phyloP scores from a whole-genome alignment of 768 basidiomycete species.

The Boletus eberwhitei region DNA sequence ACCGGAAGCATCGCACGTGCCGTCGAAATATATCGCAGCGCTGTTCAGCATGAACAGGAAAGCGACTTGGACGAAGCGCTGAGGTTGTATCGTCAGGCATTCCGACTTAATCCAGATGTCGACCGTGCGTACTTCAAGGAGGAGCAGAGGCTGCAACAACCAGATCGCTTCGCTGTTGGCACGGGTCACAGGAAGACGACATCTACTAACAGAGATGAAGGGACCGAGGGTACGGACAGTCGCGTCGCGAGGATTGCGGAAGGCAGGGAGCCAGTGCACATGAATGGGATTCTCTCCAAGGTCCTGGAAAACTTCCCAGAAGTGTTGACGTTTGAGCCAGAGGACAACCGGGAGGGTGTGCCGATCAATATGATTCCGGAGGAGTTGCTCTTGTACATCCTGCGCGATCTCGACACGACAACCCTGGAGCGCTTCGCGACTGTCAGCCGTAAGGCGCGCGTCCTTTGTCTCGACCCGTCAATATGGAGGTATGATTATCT shows the following conservation, averaged over 20 bases:
- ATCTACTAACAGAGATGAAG: conserved; percentile 67
- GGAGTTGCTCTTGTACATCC: conserved; percentile 67
- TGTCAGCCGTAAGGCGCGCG: conserved; percentile 69
- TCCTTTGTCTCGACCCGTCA: conserved; percentile 63
- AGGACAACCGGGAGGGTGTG: conserved; percentile 58
- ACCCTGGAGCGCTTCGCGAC: conserved; percentile 75
- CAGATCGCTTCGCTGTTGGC: conserved; percentile 20
- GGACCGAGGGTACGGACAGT: conserved; percentile 63
- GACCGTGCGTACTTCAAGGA: conserved; percentile 65
- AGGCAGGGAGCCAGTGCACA: conserved; percentile 5
- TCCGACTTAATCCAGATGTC: conserved; percentile 71
- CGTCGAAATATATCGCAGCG: conserved; percentile 63
- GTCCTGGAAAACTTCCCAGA: conserved; percentile 49
- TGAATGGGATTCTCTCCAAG: conserved; percentile 43
- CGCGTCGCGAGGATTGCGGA: conserved; percentile 67
- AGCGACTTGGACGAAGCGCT: conserved; percentile 77
- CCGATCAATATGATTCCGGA: conserved; percentile 65
- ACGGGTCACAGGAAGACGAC: conserved; percentile 67
- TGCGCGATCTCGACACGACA: conserved; percentile 63
- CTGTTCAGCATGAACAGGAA: conserved; percentile 69
- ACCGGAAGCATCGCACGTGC: conserved; percentile 45
- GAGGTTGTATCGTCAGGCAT: conserved; percentile 73
- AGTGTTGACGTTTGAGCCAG: conserved; percentile 58
- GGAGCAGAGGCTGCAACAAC: conserved; percentile 37
- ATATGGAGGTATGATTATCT: conserved; percentile 69